These are phyloP conservation scores for Zymoseptoria crescenta DNA, from an alignment of 2,329 filamentous ascomycete genomes.

Conservation along the genomic window DNA sequence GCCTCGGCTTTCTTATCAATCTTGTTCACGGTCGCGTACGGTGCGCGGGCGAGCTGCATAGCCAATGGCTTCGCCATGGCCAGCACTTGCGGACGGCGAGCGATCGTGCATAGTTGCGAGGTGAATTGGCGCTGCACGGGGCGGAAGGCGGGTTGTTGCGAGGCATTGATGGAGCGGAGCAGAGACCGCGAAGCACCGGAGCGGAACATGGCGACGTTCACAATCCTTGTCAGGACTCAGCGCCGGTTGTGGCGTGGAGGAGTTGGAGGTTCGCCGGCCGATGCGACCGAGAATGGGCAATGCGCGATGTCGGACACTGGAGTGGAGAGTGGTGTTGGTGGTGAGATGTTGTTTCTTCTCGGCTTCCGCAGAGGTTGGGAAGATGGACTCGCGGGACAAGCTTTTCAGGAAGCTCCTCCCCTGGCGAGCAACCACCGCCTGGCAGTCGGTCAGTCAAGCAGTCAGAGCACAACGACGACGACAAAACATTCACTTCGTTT, in stretches of 20 bases:
- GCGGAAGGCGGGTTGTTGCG: conserved; percentile 13
- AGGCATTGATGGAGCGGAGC: conserved; percentile 31
- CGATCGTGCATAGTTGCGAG: conserved; percentile 38
- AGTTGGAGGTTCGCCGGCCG: neutral
- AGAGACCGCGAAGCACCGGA: conserved; percentile 36
- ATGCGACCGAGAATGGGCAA: neutral
- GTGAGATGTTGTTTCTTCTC: neutral
- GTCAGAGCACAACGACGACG: neutral
- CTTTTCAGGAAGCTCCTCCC: neutral
- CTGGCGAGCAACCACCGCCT: neutral
- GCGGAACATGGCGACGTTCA: conserved; percentile 35
- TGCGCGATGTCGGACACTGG: neutral
- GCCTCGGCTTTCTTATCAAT: conserved; percentile 53
- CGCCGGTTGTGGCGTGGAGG: neutral
- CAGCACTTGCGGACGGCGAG: conserved; percentile 23
- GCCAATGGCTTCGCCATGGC: conserved; percentile 30
- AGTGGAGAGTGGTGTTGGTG: neutral
- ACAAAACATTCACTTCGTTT: neutral
- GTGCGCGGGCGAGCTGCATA: conserved; percentile 17
- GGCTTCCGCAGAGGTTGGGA: neutral
- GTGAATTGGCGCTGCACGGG: conserved; percentile 30
- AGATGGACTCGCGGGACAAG: neutral
- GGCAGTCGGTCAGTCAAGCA: neutral
- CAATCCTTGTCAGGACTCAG: neutral
- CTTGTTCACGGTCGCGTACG: conserved; percentile 31